These are phyloP conservation scores for Colletotrichum spinosum DNA, from an alignment of 2,329 filamentous ascomycete species.

Conservation along the genomic window DNA sequence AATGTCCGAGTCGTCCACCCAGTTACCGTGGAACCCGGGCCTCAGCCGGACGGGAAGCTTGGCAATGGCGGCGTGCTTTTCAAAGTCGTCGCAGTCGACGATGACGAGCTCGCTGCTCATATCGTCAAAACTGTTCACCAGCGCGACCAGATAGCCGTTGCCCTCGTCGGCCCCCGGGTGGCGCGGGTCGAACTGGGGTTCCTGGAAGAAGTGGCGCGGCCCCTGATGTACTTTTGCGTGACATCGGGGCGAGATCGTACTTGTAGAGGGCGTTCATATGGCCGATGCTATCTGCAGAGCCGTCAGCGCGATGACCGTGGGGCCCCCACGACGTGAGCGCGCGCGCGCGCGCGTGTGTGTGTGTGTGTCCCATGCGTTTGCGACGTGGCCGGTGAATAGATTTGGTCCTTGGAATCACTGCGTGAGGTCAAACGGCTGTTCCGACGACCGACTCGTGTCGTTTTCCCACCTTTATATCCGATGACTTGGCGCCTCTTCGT, in stretches of 20 bases:
- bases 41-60: background rate
- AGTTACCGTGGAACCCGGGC: conserved; percentile 6
- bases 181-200: too few relatives aligned
- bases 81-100: background rate
- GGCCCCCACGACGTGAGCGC: too few relatives aligned
- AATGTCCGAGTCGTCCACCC: conserved; percentile 3
- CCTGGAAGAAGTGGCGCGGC: too few relatives aligned
- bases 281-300: too few relatives aligned
- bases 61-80: background rate
- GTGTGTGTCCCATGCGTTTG: background rate
- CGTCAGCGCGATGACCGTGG: too few relatives aligned
- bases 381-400: conserved; percentile 1
- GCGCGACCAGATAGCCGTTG: too few relatives aligned
- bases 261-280: too few relatives aligned
- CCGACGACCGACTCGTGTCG: background rate
- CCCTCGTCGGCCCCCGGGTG: too few relatives aligned
- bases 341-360: too few relatives aligned
- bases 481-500: conserved; percentile 1
- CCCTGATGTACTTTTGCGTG: too few relatives aligned
- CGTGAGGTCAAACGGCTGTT: background rate
- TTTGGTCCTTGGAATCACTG: conserved; percentile 4
- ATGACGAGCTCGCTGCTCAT: background rate
- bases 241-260: too few relatives aligned
- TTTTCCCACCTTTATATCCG: conserved; percentile 1
- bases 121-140: background rate